phyloP scores from a whole-genome alignment of 345 rosid genomes.

The Bruguiera gymnorhiza region DNA sequence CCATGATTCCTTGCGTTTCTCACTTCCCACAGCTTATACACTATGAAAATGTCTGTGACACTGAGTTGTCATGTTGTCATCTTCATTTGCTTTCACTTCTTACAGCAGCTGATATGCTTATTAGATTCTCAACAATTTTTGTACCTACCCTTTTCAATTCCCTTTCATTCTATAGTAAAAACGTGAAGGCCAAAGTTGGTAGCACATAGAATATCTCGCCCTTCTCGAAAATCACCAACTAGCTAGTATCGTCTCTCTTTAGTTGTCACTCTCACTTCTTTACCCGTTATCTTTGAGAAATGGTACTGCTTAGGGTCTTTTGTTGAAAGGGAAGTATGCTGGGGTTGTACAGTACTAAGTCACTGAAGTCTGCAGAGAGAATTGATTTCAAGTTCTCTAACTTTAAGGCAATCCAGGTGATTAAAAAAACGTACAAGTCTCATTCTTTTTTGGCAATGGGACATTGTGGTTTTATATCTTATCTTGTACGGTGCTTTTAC shows the following conservation, averaged over 20 bases:
- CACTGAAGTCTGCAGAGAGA: conserved; percentile 37
- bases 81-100: too few relatives aligned
- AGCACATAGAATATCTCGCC: conserved; percentile 22
- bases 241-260: conserved; percentile 24
- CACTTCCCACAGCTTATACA: too few relatives aligned
- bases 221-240: conserved; percentile 25
- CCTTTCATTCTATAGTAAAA: conserved; percentile 1
- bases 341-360: conserved; percentile 39
- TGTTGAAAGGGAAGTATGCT: conserved; percentile 28
- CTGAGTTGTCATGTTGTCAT: too few relatives aligned
- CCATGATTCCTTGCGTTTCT: too few relatives aligned
- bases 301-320: neutral
- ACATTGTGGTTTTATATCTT: neutral
- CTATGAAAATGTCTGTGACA: too few relatives aligned
- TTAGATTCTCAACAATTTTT: neutral
- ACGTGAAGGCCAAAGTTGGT: conserved; percentile 27
- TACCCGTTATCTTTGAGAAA: neutral
- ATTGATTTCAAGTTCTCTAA: conserved; percentile 49
- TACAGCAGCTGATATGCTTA: too few relatives aligned
- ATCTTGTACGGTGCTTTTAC: neutral
- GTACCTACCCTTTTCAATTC: neutral
- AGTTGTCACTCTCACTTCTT: neutral
- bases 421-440: neutral
- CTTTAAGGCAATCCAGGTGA: conserved; percentile 48
- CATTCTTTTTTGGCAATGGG: neutral